These are phyloP conservation scores for Candida bentonensis DNA, from an alignment of 805 yeast genomes.

Conservation along the genomic window DNA sequence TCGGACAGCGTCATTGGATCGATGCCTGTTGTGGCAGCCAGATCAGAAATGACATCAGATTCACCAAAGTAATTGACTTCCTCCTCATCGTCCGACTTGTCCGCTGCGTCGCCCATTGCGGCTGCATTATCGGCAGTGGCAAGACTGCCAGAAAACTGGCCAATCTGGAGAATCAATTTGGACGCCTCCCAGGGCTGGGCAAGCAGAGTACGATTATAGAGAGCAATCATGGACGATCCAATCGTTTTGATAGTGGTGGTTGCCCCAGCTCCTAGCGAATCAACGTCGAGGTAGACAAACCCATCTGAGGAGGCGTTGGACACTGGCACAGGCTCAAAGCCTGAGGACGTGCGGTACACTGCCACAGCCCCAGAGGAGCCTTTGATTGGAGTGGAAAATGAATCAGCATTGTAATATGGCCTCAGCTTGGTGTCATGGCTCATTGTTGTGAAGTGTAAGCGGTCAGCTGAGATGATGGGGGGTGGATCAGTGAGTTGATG, in stretches of 20 bases:
- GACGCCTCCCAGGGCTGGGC: conserved; percentile 86
- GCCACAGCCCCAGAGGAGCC: conserved; percentile 12
- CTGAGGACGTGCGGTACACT: conserved; percentile 6
- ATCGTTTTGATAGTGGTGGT: conserved; percentile 43
- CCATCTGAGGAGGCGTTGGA: conserved; percentile 9
- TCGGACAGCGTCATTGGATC: conserved; percentile 2
- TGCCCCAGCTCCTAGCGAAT: conserved; percentile 30
- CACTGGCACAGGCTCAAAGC: conserved; percentile 5
- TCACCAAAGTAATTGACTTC: conserved; percentile 31
- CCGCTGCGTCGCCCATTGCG: conserved; percentile 12
- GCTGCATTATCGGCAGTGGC: conserved; percentile 5
- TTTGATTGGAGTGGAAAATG: conserved; percentile 36
- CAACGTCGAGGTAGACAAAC: conserved; percentile 16
- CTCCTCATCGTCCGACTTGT: conserved; percentile 24
- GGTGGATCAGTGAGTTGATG: too few relatives aligned
- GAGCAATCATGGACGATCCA: conserved; percentile 45
- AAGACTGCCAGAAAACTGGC: conserved; percentile 23
- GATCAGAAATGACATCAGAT: not conserved
- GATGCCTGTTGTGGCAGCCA: conserved; percentile 2
- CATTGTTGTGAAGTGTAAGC: too few relatives aligned
- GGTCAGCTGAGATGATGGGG: too few relatives aligned
- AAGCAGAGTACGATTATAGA: conserved; percentile 53
- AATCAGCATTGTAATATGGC: conserved; percentile 59
- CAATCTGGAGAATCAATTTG: conserved; percentile 66
- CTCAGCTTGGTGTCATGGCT: conserved; percentile 24